Base-by-base conservation (phyloP, 345 rosid genomes). In the Balakata baccata region DNA sequence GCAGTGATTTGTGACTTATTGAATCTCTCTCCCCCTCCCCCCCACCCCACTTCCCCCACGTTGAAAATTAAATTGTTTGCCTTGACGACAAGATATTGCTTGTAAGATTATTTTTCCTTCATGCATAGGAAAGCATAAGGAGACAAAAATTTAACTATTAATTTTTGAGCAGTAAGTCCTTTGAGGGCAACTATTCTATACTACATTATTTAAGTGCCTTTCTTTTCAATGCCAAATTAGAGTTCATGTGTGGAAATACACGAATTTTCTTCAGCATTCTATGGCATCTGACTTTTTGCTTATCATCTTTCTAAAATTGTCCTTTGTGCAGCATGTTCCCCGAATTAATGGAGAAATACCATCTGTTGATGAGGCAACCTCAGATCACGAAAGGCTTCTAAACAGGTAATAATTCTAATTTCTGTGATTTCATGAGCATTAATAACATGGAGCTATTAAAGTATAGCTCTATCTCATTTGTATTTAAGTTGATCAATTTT, bases 341-440 rank as follows among this genome's bases (percentile, higher is more conserved):
- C 86, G 90, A 84, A 89, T 87, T 63, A 95, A 95, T 72, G 97
- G 99, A 49, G 96, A 95, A 75, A 95, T 90, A 83, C 99, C 99
- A 61, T 92, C 99, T 6, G 74, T 80, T 66, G 96, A 92, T 81
- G 99, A 92, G 84, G 99, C 89, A 63, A 84, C 92, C 75, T 86
- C 99, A 66, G 99, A 95, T 86, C 97, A 95, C 79, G 97, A 92
- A 79, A 85, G 99, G 80, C 85, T 95, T 83, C 85, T 82, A 16
- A 82, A 85, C 77, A 88, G 99, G 98, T 92, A 75, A 16, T 70
- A 56, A 25, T 37, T 69, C 12, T 54, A 5, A 22, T 17, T 43
- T 45, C 68, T 52, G 39, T 49, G 18, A 22, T 7, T 34, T 14
- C 45, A 53, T 37, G 54, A 59, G 45, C 56, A 71, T 51, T 45